Base-by-base conservation (phyloP, 305 asterid species). In the Fraxinus angustifolia region DNA sequence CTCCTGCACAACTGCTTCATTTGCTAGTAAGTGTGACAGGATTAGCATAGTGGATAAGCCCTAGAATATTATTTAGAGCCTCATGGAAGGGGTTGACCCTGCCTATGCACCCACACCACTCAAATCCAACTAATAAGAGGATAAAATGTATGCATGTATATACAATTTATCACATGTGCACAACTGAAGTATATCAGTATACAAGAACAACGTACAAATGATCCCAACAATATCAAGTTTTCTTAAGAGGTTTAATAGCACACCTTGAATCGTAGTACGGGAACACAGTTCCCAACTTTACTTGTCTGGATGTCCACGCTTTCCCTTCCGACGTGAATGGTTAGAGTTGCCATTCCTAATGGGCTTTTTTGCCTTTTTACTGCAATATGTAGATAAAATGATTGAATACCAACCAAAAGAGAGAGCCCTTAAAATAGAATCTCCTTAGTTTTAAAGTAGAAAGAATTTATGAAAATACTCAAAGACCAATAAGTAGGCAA, bases 301-400 rank as follows among this genome's bases (percentile, higher is more conserved):
- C 84, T 95, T 91, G 81, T 91, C 97, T 70, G 89, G 48, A 70
- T 86, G 87, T 26, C 78, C 87, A 33, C 89, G 83, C 80, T 87
- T 89, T 42, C 79, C 83, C 87, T 82, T 88, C 26, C 90, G 90
- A 50, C 90, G 91, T 2, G 86, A 77, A 53, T 82, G 87, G 87
- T 56, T 80, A 33, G 86, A 33, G 19, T 80, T 76, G 77, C 86
- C 82, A 81, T 65, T 81, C 79, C 78, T 82, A 26, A 14, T 83
- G 40, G 83, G 75, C 17, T 68, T 80, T 82, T 62, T 85, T 1
- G 36, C 82, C 65, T 83, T 87, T 72, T 33, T 80, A 30, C 88
- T 87, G 87, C 80, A 73, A 80, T 34, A 79, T 8, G 30, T 11
- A 30, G 45, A 38, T 34, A 70, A 62, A 77, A 75, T 4, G n/a